phyloP scores from a whole-genome alignment of 371 early-diverging fungal genomes.

The Cladochytrium tenue region DNA sequence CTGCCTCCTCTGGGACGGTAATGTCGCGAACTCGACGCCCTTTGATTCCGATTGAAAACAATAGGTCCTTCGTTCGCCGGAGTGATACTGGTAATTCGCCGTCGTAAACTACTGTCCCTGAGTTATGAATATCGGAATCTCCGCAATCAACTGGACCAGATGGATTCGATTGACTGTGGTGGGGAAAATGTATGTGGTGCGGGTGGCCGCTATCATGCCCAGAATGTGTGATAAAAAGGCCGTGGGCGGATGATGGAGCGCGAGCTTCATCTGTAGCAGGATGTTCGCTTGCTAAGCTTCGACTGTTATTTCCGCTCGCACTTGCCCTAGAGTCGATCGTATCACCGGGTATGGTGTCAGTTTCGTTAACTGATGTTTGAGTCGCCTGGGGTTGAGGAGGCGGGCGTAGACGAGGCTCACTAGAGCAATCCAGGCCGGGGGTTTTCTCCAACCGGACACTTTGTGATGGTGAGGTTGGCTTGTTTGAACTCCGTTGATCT shows the following conservation, averaged over 20 bases:
- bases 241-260: too few relatives aligned
- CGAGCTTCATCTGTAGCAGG: too few relatives aligned
- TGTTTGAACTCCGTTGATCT: too few relatives aligned
- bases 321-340: too few relatives aligned
- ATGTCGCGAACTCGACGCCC: not conserved
- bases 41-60: not conserved
- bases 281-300: too few relatives aligned
- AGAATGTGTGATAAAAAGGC: too few relatives aligned
- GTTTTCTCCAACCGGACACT: too few relatives aligned
- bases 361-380: slow-evolving; percentile 8
- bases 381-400: not conserved
- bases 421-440: not conserved
- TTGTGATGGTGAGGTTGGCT: too few relatives aligned
- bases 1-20: not conserved
- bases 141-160: slow-evolving; percentile 5
- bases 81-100: not conserved
- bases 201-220: too few relatives aligned
- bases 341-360: too few relatives aligned
- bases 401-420: not conserved
- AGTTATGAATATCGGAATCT: not conserved
- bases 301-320: too few relatives aligned
- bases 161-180: not conserved
- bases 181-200: not conserved
- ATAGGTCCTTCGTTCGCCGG: not conserved
- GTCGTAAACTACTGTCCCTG: not conserved